Evolutionary conservation across 2,329 filamentous ascomycete species (phyloP).

Genomic region (Apiospora arundinis): DNA sequence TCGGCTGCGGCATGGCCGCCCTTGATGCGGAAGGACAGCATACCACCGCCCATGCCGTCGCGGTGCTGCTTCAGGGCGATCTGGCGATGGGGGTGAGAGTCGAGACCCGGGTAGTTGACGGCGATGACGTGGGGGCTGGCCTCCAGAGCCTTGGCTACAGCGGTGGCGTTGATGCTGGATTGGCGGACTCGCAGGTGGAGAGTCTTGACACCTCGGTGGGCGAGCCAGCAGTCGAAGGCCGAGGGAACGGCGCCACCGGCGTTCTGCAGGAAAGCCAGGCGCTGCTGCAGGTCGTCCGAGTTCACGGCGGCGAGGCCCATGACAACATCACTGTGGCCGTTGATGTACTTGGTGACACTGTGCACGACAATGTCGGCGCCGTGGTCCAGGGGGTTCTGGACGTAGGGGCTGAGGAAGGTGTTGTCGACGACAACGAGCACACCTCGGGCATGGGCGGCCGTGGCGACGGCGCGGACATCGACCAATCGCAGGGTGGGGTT

Average conservation of each 20-base stretch:
- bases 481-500: conserved; percentile 94
- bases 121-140: conserved; percentile 80
- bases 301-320: conserved; percentile 99
- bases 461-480: conserved; percentile 86
- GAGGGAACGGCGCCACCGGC: conserved; percentile 95
- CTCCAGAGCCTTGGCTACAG: conserved; percentile 79
- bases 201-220: conserved; percentile 95
- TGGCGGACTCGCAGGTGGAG: conserved; percentile 90
- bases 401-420: conserved; percentile 94
- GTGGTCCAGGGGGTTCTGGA: conserved; percentile 94
- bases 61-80: conserved; percentile 93
- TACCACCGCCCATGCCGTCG: conserved; percentile 91
- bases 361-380: conserved; percentile 97
- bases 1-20: conserved; percentile 87
- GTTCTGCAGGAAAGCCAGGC: conserved; percentile 92
- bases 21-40: conserved; percentile 94
- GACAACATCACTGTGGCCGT: conserved; percentile 94
- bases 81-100: conserved; percentile 83
- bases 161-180: conserved; percentile 80
- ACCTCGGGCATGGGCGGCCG: conserved; percentile 83
- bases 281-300: conserved; percentile 76
- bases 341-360: conserved; percentile 99
- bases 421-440: conserved; percentile 99
- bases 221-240: conserved; percentile 97
- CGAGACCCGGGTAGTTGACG: conserved; percentile 94